phyloP scores from a whole-genome alignment of 108 stramenopile species.

The Nitzschia palea region DNA sequence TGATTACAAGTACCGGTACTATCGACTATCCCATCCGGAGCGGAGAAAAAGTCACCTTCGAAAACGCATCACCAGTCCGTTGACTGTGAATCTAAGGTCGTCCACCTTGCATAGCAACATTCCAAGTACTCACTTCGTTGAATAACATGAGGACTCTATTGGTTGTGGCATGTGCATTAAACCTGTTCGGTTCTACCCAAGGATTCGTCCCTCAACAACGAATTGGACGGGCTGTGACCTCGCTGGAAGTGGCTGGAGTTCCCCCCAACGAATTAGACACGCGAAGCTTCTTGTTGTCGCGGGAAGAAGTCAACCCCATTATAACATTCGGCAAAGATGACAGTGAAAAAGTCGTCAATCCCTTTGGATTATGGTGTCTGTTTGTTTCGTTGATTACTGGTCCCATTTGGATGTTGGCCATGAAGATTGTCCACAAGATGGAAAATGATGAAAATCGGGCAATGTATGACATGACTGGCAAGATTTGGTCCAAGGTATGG shows the following conservation, averaged over 20 bases:
- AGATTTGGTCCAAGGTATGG: slow-evolving; percentile 69
- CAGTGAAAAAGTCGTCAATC: slow-evolving; percentile 63
- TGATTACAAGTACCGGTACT: no score
- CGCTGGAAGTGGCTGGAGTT: not conserved
- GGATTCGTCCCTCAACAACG: not conserved
- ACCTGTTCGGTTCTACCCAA: not conserved
- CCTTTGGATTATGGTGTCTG: slow-evolving; percentile 51
- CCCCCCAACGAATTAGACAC: slow-evolving; percentile 14
- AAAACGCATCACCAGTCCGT: no score
- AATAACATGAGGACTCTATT: not conserved
- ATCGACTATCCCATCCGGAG: no score
- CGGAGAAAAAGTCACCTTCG: no score
- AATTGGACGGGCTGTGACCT: not conserved
- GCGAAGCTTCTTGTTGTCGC: slow-evolving; percentile 24
- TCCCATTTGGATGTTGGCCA: slow-evolving; percentile 62
- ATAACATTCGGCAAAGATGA: slow-evolving; percentile 24
- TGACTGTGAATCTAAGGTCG: no score
- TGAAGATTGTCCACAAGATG: slow-evolving; percentile 37
- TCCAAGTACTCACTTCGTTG: no score
- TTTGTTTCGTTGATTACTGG: slow-evolving; percentile 48
- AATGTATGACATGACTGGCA: slow-evolving; percentile 68
- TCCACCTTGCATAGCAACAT: no score
- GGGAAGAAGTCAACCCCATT: slow-evolving; percentile 36
- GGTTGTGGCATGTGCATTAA: not conserved
- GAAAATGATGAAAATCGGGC: slow-evolving; percentile 59